A percentile compares a stretch with the other conserved stretches of the same genome.
Evolutionary conservation across 2,329 filamentous ascomycete species (phyloP).

Genomic region (Cladosporium sphaerospermum): DNA sequence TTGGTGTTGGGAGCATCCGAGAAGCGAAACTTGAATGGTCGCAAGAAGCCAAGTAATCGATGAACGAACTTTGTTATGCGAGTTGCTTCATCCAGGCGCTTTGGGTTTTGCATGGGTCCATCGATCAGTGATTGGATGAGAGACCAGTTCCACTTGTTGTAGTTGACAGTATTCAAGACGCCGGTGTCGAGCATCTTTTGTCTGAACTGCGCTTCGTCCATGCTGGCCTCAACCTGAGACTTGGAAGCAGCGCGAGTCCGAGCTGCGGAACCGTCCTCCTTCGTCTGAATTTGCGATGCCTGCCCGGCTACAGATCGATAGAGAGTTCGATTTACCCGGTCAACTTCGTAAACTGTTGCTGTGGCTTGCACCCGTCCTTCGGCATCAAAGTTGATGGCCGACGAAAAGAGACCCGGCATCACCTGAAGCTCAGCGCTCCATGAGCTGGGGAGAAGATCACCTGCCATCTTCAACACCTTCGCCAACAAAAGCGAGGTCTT

Average conservation of each 20-base stretch:
- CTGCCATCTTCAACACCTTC: constrained; percentile 83
- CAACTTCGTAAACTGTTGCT: constrained; percentile 93
- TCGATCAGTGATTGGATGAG: constrained; percentile 85
- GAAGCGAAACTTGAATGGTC: constrained; percentile 95
- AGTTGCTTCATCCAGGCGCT: constrained; percentile 87
- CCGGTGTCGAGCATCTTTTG: constrained; percentile 68
- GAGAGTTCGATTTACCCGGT: constrained; percentile 89
- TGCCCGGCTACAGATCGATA: constrained; percentile 63
- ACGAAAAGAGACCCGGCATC: constrained; percentile 75
- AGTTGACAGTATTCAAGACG: constrained; percentile 83
- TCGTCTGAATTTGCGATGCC: constrained; percentile 15
- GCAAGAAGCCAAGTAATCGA: constrained; percentile 86
- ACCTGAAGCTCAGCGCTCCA: constrained; percentile 84
- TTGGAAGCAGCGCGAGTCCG: constrained; percentile 45
- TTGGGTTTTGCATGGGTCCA: constrained; percentile 83
- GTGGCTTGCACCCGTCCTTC: constrained; percentile 74
- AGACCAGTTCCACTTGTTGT: constrained; percentile 96
- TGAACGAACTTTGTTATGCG: constrained; percentile 96
- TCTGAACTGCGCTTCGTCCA: constrained; percentile 60
- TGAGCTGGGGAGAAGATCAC: constrained; percentile 71
- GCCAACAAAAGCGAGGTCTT: constrained; percentile 88
- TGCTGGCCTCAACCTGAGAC: constrained; percentile 50
- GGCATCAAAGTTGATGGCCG: constrained; percentile 64
- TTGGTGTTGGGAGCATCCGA: constrained; percentile 85
- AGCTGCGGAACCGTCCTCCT: constrained; percentile 26